Evolutionary conservation across 495 filamentous ascomycete species (phyloP).

Genomic region (Penicillium ochrochloron): DNA sequence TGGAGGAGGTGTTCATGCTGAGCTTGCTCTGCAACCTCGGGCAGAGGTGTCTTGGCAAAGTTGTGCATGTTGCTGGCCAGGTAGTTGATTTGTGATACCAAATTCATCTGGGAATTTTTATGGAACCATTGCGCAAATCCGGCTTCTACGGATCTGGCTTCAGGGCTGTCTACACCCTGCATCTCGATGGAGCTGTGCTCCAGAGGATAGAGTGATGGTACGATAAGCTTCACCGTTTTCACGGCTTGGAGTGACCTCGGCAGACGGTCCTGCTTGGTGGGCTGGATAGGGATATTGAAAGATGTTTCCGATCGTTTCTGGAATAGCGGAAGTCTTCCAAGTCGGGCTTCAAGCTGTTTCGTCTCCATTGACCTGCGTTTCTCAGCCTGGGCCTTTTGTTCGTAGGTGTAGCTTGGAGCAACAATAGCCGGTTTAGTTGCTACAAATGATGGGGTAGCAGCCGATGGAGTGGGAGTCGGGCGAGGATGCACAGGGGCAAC

Average conservation of each 20-base stretch:
- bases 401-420: conserved; percentile 51
- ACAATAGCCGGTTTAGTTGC: conserved; percentile 33
- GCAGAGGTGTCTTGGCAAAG: conserved; percentile 60
- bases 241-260: conserved; percentile 65
- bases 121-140: conserved; percentile 65
- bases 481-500: conserved; percentile 21
- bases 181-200: conserved; percentile 70
- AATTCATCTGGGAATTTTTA: conserved; percentile 60
- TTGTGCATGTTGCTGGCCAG: conserved; percentile 73
- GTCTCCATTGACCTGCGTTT: conserved; percentile 66
- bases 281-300: conserved; percentile 75
- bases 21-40: conserved; percentile 28
- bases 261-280: conserved; percentile 63
- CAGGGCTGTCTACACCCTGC: conserved; percentile 62
- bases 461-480: not conserved
- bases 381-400: conserved; percentile 66
- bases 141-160: conserved; percentile 63
- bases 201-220: conserved; percentile 76
- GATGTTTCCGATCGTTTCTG: conserved; percentile 69
- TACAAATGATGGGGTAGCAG: conserved; percentile 5
- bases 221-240: conserved; percentile 67
- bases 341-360: conserved; percentile 78
- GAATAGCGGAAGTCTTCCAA: conserved; percentile 70
- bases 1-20: conserved; percentile 16
- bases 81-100: conserved; percentile 80